These are phyloP conservation scores for Euphorbia lathyris DNA, from an alignment of 345 rosid genomes.

Conservation along the genomic window DNA sequence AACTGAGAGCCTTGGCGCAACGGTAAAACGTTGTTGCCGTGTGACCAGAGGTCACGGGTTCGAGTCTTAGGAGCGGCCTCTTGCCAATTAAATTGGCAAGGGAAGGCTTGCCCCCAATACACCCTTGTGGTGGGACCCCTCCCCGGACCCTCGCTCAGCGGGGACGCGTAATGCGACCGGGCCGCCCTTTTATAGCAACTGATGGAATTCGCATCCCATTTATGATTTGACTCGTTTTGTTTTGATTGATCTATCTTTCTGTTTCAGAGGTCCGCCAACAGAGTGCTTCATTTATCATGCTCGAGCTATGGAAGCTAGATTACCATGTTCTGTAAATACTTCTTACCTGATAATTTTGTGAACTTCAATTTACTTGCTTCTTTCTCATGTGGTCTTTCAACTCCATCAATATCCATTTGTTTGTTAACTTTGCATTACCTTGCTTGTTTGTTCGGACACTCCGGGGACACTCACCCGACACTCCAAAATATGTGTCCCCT, in stretches of 20 bases:
- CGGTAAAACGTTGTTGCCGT: no score
- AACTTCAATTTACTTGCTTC: neutral
- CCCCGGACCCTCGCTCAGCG: no score
- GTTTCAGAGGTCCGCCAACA: constrained; percentile 91
- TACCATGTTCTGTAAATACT: constrained; percentile 52
- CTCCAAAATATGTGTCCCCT: no score
- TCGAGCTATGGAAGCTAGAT: constrained; percentile 64
- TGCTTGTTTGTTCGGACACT: no score
- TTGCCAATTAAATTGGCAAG: no score
- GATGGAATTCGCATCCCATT: neutral
- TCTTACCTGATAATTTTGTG: constrained; percentile 11
- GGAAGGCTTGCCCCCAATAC: no score
- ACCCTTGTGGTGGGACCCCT: no score
- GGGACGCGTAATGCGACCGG: no score
- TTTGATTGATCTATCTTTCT: constrained; percentile 18
- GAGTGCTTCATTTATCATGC: constrained; percentile 88
- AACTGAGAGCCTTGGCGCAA: no score
- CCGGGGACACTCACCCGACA: no score
- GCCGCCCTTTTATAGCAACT: neutral
- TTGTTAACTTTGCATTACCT: neutral
- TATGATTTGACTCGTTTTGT: neutral
- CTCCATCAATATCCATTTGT: neutral
- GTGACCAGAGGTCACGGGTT: no score
- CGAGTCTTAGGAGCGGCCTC: no score
- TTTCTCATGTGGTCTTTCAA: neutral